Evolutionary conservation across 257 asterid species (phyloP).

Genomic region (Echium plantagineum): DNA sequence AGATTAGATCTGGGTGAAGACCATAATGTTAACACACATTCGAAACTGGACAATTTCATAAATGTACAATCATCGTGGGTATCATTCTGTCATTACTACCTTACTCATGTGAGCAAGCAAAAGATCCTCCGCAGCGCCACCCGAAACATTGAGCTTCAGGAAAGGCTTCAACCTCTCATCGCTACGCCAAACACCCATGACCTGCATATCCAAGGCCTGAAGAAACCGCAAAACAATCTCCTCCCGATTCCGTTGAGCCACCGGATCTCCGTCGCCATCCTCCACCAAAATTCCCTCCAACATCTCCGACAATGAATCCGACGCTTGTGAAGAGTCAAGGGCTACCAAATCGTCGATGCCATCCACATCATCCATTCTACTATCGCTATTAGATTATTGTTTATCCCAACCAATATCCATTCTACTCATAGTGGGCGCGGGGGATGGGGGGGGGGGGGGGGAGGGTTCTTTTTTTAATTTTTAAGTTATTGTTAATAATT

Average conservation of each 20-base stretch:
- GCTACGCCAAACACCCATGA: slow-evolving; percentile 87
- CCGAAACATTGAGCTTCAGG: slow-evolving; percentile 58
- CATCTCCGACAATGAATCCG: slow-evolving; percentile 38
- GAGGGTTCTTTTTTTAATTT: too few relatives aligned
- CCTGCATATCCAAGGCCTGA: slow-evolving; percentile 77
- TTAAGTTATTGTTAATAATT: too few relatives aligned
- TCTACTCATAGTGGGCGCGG: too few relatives aligned
- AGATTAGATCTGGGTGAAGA: too few relatives aligned
- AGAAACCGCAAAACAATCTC: slow-evolving; percentile 62
- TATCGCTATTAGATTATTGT: slow-evolving; percentile 27
- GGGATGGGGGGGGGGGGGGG: too few relatives aligned
- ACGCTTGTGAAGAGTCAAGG: not conserved
- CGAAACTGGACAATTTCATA: too few relatives aligned
- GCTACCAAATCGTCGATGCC: slow-evolving; percentile 1
- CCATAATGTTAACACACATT: too few relatives aligned
- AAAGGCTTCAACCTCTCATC: slow-evolving; percentile 97
- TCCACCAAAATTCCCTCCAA: slow-evolving; percentile 35
- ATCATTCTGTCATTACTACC: slow-evolving; percentile 22
- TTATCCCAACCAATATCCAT: too few relatives aligned
- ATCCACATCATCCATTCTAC: slow-evolving; percentile 14
- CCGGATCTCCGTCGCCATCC: slow-evolving; percentile 52
- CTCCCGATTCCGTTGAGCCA: slow-evolving; percentile 42
- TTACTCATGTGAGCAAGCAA: slow-evolving; percentile 64
- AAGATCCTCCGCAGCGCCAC: slow-evolving; percentile 70
- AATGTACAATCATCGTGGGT: too few relatives aligned